A percentile compares a stretch with the other conserved stretches of the same genome.
Evolutionary conservation across 2,329 filamentous ascomycete genomes (phyloP).

Genomic region (Hypoxylon sp.): DNA sequence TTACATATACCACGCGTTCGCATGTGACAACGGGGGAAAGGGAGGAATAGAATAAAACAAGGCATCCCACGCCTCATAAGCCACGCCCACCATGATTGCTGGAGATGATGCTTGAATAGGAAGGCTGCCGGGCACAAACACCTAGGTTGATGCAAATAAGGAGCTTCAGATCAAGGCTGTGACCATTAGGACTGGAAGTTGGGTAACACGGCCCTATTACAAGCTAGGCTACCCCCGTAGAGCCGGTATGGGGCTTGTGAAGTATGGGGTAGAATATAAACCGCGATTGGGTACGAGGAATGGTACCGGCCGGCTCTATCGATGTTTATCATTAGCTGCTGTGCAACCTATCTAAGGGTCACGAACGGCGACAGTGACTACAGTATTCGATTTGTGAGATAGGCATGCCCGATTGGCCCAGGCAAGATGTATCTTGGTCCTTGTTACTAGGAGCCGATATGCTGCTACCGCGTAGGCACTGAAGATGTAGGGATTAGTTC

Average conservation of each 20-base stretch:
- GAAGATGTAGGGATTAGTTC: conserved; percentile 1
- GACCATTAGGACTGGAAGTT: background rate
- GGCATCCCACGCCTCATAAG: conserved; percentile 4
- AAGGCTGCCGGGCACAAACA: conserved; percentile 15
- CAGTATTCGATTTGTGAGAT: background rate
- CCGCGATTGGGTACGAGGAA: conserved; percentile 3
- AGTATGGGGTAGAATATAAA: conserved; percentile 5
- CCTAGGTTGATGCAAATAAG: background rate
- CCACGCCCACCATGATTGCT: background rate
- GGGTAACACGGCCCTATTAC: background rate
- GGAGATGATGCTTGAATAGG: conserved; percentile 20
- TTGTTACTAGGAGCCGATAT: background rate
- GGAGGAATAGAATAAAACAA: background rate
- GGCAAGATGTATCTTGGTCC: conserved; percentile 2
- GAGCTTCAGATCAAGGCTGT: background rate
- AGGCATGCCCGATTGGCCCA: background rate
- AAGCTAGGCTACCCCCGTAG: background rate
- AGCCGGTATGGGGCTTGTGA: background rate
- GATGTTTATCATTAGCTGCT: conserved; percentile 6
- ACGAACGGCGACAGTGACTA: conserved; percentile 1
- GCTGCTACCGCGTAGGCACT: background rate
- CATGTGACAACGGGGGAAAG: conserved; percentile 3
- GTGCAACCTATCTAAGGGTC: conserved; percentile 18
- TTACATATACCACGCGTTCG: background rate
- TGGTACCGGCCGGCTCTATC: conserved; percentile 3